A percentile compares a stretch with the other conserved stretches of the same genome.
These are phyloP conservation scores for Leishmania turanica DNA, from an alignment of 208 protist species.

Conservation along the genomic window DNA sequence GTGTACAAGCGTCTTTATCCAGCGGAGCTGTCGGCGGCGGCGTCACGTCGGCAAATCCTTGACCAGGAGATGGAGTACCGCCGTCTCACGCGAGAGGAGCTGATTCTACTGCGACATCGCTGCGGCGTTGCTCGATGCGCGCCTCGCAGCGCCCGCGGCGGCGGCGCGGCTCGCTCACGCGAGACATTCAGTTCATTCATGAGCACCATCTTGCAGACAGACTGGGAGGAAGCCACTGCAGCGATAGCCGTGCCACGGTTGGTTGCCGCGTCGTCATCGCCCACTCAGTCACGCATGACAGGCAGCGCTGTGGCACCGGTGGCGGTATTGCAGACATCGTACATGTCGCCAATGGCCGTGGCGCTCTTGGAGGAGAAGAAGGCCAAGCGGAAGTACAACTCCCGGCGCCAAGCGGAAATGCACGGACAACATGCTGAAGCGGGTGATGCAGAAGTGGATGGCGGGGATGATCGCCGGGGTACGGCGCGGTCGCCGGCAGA, in stretches of 20 bases:
- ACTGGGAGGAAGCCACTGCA: slow-evolving; percentile 13
- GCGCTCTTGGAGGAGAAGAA: slow-evolving; percentile 38
- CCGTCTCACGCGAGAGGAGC: slow-evolving; percentile 41
- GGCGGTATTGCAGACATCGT: slow-evolving; percentile 47
- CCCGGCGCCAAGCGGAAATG: slow-evolving; percentile 21
- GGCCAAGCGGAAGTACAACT: slow-evolving; percentile 16
- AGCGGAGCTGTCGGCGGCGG: slow-evolving; percentile 30
- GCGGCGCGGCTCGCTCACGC: background rate
- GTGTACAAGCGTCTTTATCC: slow-evolving; percentile 84
- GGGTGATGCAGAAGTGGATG: background rate
- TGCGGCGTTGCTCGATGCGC: slow-evolving; percentile 25
- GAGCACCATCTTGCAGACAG: slow-evolving; percentile 46
- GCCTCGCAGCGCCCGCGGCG: slow-evolving; percentile 10
- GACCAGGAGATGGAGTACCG: slow-evolving; percentile 46
- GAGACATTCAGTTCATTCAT: slow-evolving; percentile 57
- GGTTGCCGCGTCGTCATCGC: background rate
- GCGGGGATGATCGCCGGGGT: background rate
- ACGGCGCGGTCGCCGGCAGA: background rate
- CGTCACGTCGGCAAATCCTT: slow-evolving; percentile 23
- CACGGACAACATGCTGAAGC: background rate
- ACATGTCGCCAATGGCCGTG: slow-evolving; percentile 65
- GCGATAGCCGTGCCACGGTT: background rate
- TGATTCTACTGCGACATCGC: slow-evolving; percentile 40
- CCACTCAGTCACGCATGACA: background rate
- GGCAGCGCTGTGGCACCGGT: background rate